Conservation (phyloP, 306 rosid species). For the Comarum palustre region DNA sequence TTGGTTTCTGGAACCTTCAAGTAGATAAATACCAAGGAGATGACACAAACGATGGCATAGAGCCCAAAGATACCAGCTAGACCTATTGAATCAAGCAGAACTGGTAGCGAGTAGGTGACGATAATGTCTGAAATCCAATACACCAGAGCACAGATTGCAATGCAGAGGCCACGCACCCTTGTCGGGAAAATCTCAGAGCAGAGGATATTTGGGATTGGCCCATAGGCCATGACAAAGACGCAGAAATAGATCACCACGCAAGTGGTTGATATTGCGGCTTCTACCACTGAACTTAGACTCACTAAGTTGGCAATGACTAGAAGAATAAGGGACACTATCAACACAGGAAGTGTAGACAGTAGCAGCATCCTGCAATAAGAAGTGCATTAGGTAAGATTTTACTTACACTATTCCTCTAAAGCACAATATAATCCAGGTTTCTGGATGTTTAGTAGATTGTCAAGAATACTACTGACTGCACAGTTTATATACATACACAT, state of each 20-base stretch:
- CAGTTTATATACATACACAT: too few species aligned
- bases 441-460: neutral
- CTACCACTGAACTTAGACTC: slow-evolving; percentile 36
- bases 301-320: slow-evolving; percentile 45
- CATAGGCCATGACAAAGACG: slow-evolving; percentile 63
- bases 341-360: slow-evolving; percentile 65
- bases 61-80: slow-evolving; percentile 59
- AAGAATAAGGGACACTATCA: slow-evolving; percentile 49
- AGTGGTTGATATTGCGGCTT: slow-evolving; percentile 57
- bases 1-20: slow-evolving; percentile 85
- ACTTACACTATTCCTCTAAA: neutral
- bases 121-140: slow-evolving; percentile 72
- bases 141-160: slow-evolving; percentile 65
- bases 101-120: slow-evolving; percentile 62
- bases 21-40: slow-evolving; percentile 65
- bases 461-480: too few species aligned
- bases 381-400: slow-evolving; percentile 8
- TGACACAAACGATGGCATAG: slow-evolving; percentile 53
- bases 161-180: slow-evolving; percentile 78
- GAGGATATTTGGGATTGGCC: slow-evolving; percentile 77
- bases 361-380: slow-evolving; percentile 52
- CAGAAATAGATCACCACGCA: slow-evolving; percentile 68
- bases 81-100: slow-evolving; percentile 54
- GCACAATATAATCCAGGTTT: neutral
- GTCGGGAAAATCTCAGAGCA: slow-evolving; percentile 79